A percentile compares a stretch with the other conserved stretches of the same genome.
Evolutionary conservation across 768 basidiomycete genomes (phyloP).

Genomic region (Leccinellum albellum): DNA sequence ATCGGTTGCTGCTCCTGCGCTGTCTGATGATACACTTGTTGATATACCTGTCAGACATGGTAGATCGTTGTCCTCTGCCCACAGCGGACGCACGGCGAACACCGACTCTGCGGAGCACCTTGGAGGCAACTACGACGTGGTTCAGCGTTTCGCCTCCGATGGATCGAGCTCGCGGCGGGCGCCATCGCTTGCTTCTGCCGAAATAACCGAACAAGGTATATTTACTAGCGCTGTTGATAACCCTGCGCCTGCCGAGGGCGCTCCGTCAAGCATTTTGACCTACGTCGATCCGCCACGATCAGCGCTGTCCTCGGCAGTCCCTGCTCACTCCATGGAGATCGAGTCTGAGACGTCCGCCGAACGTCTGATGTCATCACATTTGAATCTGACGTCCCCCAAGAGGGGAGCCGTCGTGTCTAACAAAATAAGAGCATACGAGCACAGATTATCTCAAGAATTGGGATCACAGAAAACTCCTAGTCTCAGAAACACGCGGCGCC

Average conservation of each 20-base stretch:
- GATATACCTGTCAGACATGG: conserved; percentile 24
- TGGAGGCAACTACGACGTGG: conserved; percentile 65
- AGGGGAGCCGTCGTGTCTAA: conserved; percentile 39
- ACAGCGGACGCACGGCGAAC: conserved; percentile 59
- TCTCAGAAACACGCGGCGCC: conserved; percentile 39
- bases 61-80: conserved; percentile 43
- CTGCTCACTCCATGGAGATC: background rate
- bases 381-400: background rate
- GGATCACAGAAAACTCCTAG: conserved; percentile 34
- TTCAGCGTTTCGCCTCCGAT: conserved; percentile 44
- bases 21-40: conserved; percentile 13
- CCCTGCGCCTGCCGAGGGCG: conserved; percentile 7
- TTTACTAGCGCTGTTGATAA: conserved; percentile 3
- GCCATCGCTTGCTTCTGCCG: conserved; percentile 24
- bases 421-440: conserved; percentile 57
- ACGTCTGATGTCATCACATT: background rate
- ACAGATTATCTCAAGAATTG: conserved; percentile 53
- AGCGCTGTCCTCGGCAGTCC: conserved; percentile 6
- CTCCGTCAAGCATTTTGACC: conserved; percentile 5
- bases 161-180: conserved; percentile 24
- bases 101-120: conserved; percentile 66
- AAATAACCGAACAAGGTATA: conserved; percentile 19
- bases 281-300: conserved; percentile 19
- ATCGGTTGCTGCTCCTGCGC: conserved; percentile 6
- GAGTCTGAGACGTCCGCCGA: conserved; percentile 2